These are phyloP conservation scores for Echites panduratus DNA, from an alignment of 257 asterid genomes.

Conservation along the genomic window DNA sequence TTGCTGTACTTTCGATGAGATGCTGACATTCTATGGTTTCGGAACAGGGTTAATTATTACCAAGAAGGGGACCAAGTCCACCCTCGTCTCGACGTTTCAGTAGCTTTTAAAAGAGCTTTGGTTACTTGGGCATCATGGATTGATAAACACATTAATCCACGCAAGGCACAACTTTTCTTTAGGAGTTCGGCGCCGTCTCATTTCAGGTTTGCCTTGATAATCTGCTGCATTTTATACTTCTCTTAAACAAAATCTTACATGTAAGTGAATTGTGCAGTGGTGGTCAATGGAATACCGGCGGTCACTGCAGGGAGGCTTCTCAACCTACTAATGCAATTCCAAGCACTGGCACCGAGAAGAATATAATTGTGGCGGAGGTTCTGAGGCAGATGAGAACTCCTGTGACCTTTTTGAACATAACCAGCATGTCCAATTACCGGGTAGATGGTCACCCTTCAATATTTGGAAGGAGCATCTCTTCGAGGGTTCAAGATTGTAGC, in stretches of 20 bases:
- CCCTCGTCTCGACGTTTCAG: constrained; percentile 62
- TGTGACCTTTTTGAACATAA: constrained; percentile 57
- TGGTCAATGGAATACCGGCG: constrained; percentile 84
- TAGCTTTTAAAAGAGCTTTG: constrained; percentile 63
- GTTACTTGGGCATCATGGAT: constrained; percentile 84
- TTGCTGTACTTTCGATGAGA: not conserved
- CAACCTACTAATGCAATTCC: constrained; percentile 45
- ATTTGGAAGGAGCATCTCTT: constrained; percentile 44
- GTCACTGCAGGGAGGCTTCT: constrained; percentile 79
- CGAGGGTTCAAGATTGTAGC: constrained; percentile 82
- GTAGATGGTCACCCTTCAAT: constrained; percentile 88
- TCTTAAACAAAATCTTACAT: not conserved
- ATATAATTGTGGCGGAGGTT: constrained; percentile 49
- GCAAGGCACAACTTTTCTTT: constrained; percentile 65
- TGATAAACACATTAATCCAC: constrained; percentile 60
- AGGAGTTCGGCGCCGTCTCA: constrained; percentile 93
- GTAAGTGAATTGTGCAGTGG: constrained; percentile 37
- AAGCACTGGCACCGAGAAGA: constrained; percentile 43
- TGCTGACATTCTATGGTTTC: not conserved
- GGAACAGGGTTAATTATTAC: constrained; percentile 71
- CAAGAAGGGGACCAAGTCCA: constrained; percentile 72
- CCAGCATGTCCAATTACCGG: constrained; percentile 62
- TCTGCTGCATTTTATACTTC: not conserved
- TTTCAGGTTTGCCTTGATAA: constrained; percentile 53
- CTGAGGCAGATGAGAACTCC: constrained; percentile 63